Percentiles rank a stretch among this genome's conserved stretches.
Conservation (phyloP, 305 asterid species). For the Fraxinus sp. region DNA sequence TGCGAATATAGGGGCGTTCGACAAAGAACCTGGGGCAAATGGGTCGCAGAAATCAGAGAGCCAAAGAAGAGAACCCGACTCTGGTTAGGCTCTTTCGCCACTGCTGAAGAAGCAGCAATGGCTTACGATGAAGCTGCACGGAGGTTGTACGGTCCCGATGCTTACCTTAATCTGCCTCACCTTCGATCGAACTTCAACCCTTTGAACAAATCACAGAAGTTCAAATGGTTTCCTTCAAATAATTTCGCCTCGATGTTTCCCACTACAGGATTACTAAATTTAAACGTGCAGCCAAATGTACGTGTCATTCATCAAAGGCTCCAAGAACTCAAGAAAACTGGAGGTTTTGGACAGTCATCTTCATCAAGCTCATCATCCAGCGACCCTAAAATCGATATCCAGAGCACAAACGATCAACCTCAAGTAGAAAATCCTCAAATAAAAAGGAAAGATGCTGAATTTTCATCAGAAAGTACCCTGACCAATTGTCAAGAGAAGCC, state of each 20-base stretch:
- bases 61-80: slow-evolving; percentile 86
- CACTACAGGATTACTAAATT: slow-evolving; percentile 65
- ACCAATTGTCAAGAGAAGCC: slow-evolving; percentile 58
- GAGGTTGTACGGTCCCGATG: slow-evolving; percentile 87
- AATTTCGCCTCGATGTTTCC: slow-evolving; percentile 49
- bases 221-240: slow-evolving; percentile 86
- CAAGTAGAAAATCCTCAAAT: slow-evolving; percentile 17
- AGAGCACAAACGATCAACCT: slow-evolving; percentile 31
- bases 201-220: slow-evolving; percentile 76
- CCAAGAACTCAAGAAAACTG: slow-evolving; percentile 75
- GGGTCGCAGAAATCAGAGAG: slow-evolving; percentile 96
- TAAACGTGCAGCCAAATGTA: slow-evolving; percentile 86
- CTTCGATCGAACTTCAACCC: slow-evolving; percentile 78
- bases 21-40: slow-evolving; percentile 95
- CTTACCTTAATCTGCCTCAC: slow-evolving; percentile 91
- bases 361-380: slow-evolving; percentile 58
- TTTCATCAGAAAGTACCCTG: slow-evolving; percentile 31
- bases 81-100: slow-evolving; percentile 92
- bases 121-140: slow-evolving; percentile 98
- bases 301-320: slow-evolving; percentile 90
- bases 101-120: slow-evolving; percentile 98
- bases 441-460: slow-evolving; percentile 39
- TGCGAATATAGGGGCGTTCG: slow-evolving; percentile 95
- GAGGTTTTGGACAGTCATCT: slow-evolving; percentile 43
- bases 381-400: slow-evolving; percentile 37